These are phyloP conservation scores for Cadophora luteo-olivacea DNA, from an alignment of 2,329 filamentous ascomycete species.

Conservation along the genomic window DNA sequence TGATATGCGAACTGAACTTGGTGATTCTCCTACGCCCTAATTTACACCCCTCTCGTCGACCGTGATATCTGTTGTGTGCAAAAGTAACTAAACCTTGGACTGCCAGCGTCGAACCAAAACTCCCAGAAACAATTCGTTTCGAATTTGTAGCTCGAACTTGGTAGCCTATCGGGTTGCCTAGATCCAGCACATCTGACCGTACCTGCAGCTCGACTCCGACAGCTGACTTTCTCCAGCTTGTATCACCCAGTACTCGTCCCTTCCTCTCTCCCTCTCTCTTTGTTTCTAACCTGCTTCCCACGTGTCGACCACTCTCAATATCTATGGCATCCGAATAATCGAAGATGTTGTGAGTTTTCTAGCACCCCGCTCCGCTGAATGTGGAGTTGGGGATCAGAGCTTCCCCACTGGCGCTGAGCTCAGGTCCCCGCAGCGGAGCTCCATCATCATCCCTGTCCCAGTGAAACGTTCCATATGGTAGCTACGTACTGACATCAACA, in stretches of 20 bases:
- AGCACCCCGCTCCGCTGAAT: neutral
- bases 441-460: slow-evolving; percentile 17
- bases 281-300: no score
- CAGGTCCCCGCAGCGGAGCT: slow-evolving; percentile 21
- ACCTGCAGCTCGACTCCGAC: slow-evolving; percentile 13
- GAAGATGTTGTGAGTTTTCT: slow-evolving; percentile 21
- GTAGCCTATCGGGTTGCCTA: slow-evolving; percentile 1
- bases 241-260: neutral
- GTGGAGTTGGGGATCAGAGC: neutral
- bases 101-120: neutral
- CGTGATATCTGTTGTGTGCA: neutral
- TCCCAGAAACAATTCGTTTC: neutral
- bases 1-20: no score
- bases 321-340: neutral
- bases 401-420: neutral
- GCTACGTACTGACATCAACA: slow-evolving; percentile 15
- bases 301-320: neutral
- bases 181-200: slow-evolving; percentile 18
- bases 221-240: slow-evolving; percentile 3
- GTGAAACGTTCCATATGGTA: slow-evolving; percentile 15
- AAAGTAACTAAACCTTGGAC: neutral
- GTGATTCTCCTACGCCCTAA: no score
- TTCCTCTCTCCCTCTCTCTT: neutral
- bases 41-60: neutral
- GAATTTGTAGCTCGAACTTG: neutral